Conservation (phyloP, 192 early-diverging fungal genomes). For the Podila epigama region DNA sequence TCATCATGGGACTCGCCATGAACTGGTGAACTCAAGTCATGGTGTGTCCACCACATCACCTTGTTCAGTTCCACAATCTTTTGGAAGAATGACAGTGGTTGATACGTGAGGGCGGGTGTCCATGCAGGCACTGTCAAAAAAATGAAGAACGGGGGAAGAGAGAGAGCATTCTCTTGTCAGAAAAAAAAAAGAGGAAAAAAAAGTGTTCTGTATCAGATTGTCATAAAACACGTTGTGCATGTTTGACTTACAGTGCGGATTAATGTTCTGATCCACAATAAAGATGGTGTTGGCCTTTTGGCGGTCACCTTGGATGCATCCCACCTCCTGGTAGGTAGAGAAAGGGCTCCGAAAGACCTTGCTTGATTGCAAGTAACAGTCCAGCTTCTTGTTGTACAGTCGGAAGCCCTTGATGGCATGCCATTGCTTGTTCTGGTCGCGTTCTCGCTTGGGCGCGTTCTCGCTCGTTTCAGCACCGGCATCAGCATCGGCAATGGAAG, state of each 20-base stretch:
- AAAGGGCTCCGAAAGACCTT: constrained; percentile 34
- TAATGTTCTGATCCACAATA: constrained; percentile 39
- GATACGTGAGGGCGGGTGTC: constrained; percentile 62
- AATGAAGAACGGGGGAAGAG: neutral
- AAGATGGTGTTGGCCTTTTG: constrained; percentile 45
- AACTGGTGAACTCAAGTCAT: constrained; percentile 77
- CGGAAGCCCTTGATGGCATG: constrained; percentile 47
- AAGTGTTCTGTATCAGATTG: too few relatives aligned
- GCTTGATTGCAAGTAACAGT: constrained; percentile 38
- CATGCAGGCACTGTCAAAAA: constrained; percentile 58
- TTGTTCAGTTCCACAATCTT: constrained; percentile 90
- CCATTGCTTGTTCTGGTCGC: constrained; percentile 32
- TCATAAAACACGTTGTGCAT: neutral
- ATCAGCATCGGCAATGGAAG: neutral
- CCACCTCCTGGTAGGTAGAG: constrained; percentile 45
- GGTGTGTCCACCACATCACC: constrained; percentile 91
- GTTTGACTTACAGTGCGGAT: constrained; percentile 22
- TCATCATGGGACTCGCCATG: constrained; percentile 57
- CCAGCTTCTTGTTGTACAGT: constrained; percentile 27
- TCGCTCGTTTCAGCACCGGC: too few relatives aligned
- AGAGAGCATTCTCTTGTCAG: too few relatives aligned
- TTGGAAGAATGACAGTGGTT: constrained; percentile 71
- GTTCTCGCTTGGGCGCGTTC: neutral
- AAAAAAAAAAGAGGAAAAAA: too few relatives aligned
- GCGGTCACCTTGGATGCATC: constrained; percentile 27